Percentiles rank a stretch among this genome's conserved stretches.
Evolutionary conservation across 2,329 filamentous ascomycete genomes (phyloP).

Genomic region (Hymenoscyphus fraxineus): DNA sequence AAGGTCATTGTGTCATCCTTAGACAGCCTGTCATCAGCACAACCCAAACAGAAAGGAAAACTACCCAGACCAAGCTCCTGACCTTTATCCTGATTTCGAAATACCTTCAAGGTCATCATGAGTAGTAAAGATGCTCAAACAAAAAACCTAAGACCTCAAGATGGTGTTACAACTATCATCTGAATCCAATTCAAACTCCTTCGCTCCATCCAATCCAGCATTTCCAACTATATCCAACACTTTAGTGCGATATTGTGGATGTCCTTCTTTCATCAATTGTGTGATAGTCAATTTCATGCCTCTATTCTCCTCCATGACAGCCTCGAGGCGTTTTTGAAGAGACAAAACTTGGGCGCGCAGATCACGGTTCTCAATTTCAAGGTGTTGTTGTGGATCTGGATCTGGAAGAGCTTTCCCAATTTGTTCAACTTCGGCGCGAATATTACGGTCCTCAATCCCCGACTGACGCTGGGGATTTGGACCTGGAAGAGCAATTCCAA

Average conservation of each 20-base stretch:
- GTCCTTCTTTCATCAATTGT: not conserved
- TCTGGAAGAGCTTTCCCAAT: too few relatives aligned
- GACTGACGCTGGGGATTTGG: not conserved
- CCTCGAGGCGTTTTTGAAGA: not conserved
- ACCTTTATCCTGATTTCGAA: not conserved
- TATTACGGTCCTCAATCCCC: not conserved
- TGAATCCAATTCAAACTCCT: not conserved
- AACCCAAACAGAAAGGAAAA: too few relatives aligned
- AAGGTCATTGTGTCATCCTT: too few relatives aligned
- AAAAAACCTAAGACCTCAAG: not conserved
- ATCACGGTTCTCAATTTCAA: too few relatives aligned
- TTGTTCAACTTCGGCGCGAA: too few relatives aligned
- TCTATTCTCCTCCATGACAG: not conserved
- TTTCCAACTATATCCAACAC: not conserved
- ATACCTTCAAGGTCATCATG: not conserved
- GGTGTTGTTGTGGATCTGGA: too few relatives aligned
- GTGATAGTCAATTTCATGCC: not conserved
- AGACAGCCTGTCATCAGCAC: too few relatives aligned
- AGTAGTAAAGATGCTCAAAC: not conserved
- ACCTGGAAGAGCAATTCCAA: too few relatives aligned
- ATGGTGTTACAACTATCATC: not conserved
- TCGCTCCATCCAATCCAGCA: not conserved
- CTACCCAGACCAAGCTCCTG: not conserved
- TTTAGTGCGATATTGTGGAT: not conserved
- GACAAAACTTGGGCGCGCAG: not conserved